phyloP scores from a whole-genome alignment of 78 protist genomes.

The Mastigamoeba balamuthi region DNA sequence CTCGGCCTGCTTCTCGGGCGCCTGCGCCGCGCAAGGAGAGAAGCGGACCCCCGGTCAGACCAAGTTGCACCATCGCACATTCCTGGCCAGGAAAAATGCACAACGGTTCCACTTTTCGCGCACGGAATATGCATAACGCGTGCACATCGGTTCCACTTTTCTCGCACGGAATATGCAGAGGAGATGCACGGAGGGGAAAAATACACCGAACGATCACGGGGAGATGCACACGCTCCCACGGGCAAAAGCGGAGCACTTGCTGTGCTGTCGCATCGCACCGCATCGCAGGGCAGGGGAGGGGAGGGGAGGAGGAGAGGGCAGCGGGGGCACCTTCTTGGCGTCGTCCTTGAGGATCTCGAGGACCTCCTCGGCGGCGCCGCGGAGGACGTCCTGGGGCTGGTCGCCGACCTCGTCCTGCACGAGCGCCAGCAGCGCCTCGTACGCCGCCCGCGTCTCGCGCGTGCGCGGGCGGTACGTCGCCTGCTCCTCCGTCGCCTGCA shows the following conservation, averaged over 20 bases:
- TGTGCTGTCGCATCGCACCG: background rate
- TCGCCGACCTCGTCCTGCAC: conserved; percentile 42
- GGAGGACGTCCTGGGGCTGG: conserved; percentile 61
- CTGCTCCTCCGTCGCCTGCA: conserved; percentile 36
- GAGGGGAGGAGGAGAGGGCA: background rate
- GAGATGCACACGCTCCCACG: too few relatives aligned
- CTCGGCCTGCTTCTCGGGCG: conserved; percentile 30
- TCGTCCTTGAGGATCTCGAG: conserved; percentile 67
- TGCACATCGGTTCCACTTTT: background rate
- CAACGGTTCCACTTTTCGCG: too few relatives aligned
- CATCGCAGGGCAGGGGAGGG: background rate
- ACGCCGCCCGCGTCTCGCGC: conserved; percentile 46
- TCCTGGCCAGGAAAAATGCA: too few relatives aligned
- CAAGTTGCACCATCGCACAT: too few relatives aligned
- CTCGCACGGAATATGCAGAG: background rate
- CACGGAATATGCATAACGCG: too few relatives aligned
- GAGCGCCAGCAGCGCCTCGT: conserved; percentile 45
- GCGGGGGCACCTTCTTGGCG: background rate
- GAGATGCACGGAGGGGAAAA: background rate
- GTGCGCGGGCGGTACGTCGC: conserved; percentile 65
- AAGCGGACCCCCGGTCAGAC: too few relatives aligned
- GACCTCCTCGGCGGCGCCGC: conserved; percentile 86
- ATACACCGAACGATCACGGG: background rate
- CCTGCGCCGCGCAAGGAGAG: too few relatives aligned
- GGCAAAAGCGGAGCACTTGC: background rate